Conservation (phyloP, 2,329 filamentous ascomycete species). For the Pyrenophora teres region DNA sequence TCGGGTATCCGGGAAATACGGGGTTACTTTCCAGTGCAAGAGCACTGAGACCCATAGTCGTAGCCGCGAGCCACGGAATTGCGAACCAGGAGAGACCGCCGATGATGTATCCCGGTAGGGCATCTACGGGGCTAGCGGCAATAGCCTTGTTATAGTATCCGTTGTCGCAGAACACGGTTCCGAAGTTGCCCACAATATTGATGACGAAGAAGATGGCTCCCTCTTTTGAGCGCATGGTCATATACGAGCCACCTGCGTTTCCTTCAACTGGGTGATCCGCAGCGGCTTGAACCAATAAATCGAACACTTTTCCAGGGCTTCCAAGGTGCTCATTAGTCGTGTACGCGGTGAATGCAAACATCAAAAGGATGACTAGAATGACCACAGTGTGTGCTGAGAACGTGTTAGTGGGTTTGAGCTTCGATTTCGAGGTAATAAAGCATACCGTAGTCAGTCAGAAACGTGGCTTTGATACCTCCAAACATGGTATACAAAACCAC, state of each 20-base stretch:
- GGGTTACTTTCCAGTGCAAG: conserved; percentile 77
- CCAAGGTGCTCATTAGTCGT: conserved; percentile 73
- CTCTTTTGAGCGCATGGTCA: conserved; percentile 82
- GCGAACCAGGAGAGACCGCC: conserved; percentile 90
- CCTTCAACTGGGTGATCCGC: conserved; percentile 74
- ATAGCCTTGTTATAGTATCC: conserved; percentile 94
- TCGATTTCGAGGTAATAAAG: not conserved
- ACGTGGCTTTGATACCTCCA: conserved; percentile 70
- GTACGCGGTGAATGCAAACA: conserved; percentile 84
- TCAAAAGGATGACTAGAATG: conserved; percentile 80
- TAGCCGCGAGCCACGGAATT: conserved; percentile 87
- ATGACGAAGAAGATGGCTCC: conserved; percentile 91
- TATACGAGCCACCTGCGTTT: conserved; percentile 79
- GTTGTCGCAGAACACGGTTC: conserved; percentile 83
- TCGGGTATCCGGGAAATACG: conserved; percentile 72
- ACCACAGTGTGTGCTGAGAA: conserved; percentile 74
- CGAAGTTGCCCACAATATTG: conserved; percentile 85
- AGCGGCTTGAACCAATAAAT: conserved; percentile 72
- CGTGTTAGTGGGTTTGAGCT: not conserved
- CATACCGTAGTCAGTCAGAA: conserved; percentile 73
- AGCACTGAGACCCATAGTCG: conserved; percentile 83
- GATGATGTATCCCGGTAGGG: conserved; percentile 84
- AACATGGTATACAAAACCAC: conserved; percentile 79
- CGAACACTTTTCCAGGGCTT: conserved; percentile 77
- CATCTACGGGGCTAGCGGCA: conserved; percentile 81